Base-by-base conservation (phyloP, 352 stramenopile genomes). In the Phytophthora pini region DNA sequence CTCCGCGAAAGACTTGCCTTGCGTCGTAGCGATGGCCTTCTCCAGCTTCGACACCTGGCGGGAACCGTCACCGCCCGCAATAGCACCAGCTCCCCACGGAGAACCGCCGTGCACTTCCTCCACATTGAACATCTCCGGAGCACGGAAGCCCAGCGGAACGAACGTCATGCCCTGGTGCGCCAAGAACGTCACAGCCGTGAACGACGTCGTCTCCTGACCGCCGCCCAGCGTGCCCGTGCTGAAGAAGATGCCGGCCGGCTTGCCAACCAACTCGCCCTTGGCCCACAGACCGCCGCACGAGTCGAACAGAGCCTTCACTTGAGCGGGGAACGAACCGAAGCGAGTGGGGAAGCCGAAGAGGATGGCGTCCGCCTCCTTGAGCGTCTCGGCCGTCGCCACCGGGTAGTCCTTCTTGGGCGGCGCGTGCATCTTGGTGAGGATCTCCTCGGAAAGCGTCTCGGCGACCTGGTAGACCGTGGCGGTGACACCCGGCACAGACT, bases 1-100 rank as follows among this genome's bases (percentile, higher is more conserved):
- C 17, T 57, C 41, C 9, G 85, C 87, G 67, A 97, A 97, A 65
- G 85, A 82, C 61, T 90, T 84, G 65, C 88, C 90, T 65, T 97
- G 89, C 39, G 74, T 74, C 38, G 81, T 83, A 53, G 80, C 84
- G 13, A 95, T 61, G 26, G 77, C 68, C 60, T 85, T 64, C 68
- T 26, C 17, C 17, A 66, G 10, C 40, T 54, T 56, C 3, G 49
- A 66, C 40, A 47, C 29, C 32, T 66, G 58, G 12, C 49, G 58
- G 27, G 43, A 57, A n/a, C 50, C 54, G 29, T 60, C 47, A 5
- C 39, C 40, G 10, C 32, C 41, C 2, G 58, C 40, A 39, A 60
- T 55, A 24, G 49, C 38, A 10, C 49, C 58, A 1, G 49, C 58
- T 9, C 58, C 58, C 58, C 58, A 66, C 26, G 49, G 58, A 55